Base-by-base conservation (phyloP, 441 rosid species). In the Populus hybrid region DNA sequence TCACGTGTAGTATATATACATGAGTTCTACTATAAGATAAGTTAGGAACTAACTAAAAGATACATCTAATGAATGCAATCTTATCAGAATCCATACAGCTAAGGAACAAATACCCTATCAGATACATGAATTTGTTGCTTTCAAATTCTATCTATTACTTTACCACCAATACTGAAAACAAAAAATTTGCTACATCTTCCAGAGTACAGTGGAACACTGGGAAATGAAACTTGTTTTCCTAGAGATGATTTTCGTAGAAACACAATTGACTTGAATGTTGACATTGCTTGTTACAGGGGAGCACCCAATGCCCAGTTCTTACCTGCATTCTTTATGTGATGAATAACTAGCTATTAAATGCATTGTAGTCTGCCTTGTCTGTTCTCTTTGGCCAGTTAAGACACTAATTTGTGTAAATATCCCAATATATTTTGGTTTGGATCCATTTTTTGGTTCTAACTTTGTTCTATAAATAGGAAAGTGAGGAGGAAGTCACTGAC, bases 401-500 rank as follows among this genome's bases (percentile, higher is more conserved):
- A 8, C 35, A 30, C 53, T 77, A 38, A 73, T 70, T 57, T 76
- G 75, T 30, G 66, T 59, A 14, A 28, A 73, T 40, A 40, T 8
- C 42, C 59, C 65, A 30, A 53, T 69, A 42, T 73, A 16, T 71
- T 75, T 38, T 67, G 73, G 28, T 69, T 46, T 75, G 11, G 65
- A 34, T 63, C 63, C 74, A 61, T 35, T 72, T 64, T 80, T 65
- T 21, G 1, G 20, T 67, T 79, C 18, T 71, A 50, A 75, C 73
- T 53, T 82, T 83, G 32, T 18, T 81, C 71, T 65, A 67, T 81
- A 61, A 46, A 68, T 77, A 94, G 99, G 99, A 94, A 89, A 94
- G 88, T 74, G 98, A 96, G 86, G 99, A 96, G 83, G 99, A 96
- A 89, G 92, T 94, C 70, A 93, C 98, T 21, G 98, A 96, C 86